Conservation (phyloP, 1,284 basidiomycete genomes). For the Ustilago loliicola region DNA sequence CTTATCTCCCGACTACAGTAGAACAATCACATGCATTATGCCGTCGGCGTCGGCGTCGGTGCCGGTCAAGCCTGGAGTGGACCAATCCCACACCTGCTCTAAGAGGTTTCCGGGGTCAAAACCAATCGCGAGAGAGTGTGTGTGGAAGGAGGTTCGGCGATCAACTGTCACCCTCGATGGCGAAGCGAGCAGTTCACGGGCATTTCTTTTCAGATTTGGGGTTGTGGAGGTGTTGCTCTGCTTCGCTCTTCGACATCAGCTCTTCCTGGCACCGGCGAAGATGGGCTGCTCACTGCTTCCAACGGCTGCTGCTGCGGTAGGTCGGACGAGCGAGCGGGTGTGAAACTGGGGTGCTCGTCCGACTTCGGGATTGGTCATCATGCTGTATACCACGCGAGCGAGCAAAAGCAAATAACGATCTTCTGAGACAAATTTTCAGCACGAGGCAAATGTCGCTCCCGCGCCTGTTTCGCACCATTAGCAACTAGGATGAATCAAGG, state of each 20-base stretch:
- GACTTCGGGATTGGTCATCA: constrained; percentile 1
- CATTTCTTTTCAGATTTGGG: not conserved
- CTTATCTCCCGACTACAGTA: not conserved
- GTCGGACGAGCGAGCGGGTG: not conserved
- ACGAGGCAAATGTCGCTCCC: not conserved
- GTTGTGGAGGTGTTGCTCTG: not conserved
- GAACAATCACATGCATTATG: no score
- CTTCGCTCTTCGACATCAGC: no score
- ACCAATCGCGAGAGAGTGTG: not conserved
- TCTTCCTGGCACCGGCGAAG: no score
- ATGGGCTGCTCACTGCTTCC: no score
- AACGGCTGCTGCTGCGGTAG: constrained; percentile 1
- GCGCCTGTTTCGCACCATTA: not conserved
- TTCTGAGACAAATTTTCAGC: constrained; percentile 4
- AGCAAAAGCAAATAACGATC: not conserved
- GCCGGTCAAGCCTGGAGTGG: no score
- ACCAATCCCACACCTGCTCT: no score
- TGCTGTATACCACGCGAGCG: not conserved
- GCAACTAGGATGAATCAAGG: not conserved
- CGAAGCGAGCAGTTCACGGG: not conserved
- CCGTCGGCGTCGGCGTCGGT: no score
- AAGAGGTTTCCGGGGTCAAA: no score
- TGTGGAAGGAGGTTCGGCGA: not conserved
- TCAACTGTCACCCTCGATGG: not conserved
- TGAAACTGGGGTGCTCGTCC: not conserved